Conservation (phyloP, 345 rosid species). For the Barbarea vulgaris region DNA sequence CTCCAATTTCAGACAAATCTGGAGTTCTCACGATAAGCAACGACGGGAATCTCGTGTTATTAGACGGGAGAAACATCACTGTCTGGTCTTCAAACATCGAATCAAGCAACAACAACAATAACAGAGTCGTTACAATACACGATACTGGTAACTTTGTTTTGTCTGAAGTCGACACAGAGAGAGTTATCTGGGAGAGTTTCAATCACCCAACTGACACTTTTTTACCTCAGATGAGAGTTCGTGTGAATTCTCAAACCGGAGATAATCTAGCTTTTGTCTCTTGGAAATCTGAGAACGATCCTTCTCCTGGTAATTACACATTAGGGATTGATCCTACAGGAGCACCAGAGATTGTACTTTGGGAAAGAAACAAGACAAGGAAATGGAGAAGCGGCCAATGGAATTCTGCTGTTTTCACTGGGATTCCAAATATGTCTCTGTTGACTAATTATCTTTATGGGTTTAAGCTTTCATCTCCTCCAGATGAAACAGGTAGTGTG, state of each 20-base stretch:
- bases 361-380: constrained; percentile 54
- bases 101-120: constrained; percentile 38
- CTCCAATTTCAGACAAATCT: constrained; percentile 44
- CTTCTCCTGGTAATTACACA: constrained; percentile 61
- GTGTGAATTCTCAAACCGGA: constrained; percentile 44
- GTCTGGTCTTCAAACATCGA: constrained; percentile 56
- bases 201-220: constrained; percentile 61
- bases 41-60: constrained; percentile 58
- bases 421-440: constrained; percentile 53
- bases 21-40: constrained; percentile 52
- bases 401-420: constrained; percentile 58
- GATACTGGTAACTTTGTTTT: constrained; percentile 48
- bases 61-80: constrained; percentile 40
- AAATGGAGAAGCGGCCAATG: constrained; percentile 88
- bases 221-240: constrained; percentile 61
- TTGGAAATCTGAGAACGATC: constrained; percentile 66
- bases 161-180: constrained; percentile 32
- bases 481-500: constrained; percentile 47
- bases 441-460: constrained; percentile 50
- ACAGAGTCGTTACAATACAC: constrained; percentile 28
- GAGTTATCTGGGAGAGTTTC: constrained; percentile 63
- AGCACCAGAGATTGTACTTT: constrained; percentile 76
- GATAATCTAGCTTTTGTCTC: constrained; percentile 53
- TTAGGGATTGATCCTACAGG: constrained; percentile 64
- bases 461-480: constrained; percentile 48